A percentile compares a stretch with the other conserved stretches of the same genome.
Conservation (phyloP, 176 grass and related monocot species). For the Musa schizocarpa region DNA sequence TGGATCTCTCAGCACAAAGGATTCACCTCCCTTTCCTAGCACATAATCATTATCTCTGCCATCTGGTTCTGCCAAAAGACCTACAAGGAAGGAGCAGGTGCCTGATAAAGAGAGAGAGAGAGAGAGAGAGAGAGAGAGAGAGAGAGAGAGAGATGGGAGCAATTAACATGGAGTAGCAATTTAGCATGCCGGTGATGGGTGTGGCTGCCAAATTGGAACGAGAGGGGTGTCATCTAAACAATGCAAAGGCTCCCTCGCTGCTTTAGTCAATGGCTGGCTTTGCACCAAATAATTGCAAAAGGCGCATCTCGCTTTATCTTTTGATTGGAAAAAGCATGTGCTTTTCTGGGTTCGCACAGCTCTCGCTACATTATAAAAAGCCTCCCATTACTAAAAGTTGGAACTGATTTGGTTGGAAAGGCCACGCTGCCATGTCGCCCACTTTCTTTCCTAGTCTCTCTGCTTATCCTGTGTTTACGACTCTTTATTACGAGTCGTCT, state of each 20-base stretch:
- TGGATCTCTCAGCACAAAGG: no score
- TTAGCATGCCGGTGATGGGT: no score
- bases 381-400: slow-evolving; percentile 2
- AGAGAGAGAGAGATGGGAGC: no score
- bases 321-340: not conserved
- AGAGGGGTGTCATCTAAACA: not conserved
- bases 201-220: no score
- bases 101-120: no score
- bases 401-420: slow-evolving; percentile 9
- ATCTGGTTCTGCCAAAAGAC: no score
- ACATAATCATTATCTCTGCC: no score
- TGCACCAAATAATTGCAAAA: slow-evolving; percentile 4
- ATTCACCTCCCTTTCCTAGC: no score
- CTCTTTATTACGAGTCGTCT: not conserved
- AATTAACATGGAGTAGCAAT: no score
- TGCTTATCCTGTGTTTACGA: not conserved
- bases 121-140: no score
- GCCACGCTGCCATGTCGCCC: not conserved
- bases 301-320: not conserved
- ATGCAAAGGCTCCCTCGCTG: not conserved
- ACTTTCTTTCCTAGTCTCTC: not conserved
- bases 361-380: not conserved
- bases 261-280: not conserved
- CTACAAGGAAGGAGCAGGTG: no score
- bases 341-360: not conserved